phyloP scores from a whole-genome alignment of 495 filamentous ascomycete genomes.

The Aspergillus haitiensis region DNA sequence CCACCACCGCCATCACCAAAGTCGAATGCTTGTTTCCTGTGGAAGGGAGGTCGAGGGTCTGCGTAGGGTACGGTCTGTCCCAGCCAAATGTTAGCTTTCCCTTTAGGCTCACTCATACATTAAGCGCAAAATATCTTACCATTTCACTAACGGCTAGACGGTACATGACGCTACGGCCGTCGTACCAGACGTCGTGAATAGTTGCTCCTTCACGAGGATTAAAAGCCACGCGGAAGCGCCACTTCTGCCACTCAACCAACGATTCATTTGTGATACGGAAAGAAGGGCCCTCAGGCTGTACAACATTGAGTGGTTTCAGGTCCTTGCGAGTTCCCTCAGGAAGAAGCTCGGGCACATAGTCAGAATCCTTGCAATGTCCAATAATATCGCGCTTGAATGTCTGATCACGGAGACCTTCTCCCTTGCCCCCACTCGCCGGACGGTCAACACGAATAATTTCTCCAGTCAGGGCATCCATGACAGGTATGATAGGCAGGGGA shows the following conservation, averaged over 20 bases:
- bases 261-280: slow-evolving; percentile 59
- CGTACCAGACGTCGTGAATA: slow-evolving; percentile 70
- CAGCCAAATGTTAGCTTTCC: slow-evolving; percentile 1
- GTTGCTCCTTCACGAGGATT: slow-evolving; percentile 70
- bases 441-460: slow-evolving; percentile 60
- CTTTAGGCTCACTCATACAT: not conserved
- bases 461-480: slow-evolving; percentile 66
- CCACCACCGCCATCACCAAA: slow-evolving; percentile 71
- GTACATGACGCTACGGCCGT: slow-evolving; percentile 71
- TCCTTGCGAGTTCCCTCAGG: slow-evolving; percentile 58
- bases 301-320: slow-evolving; percentile 74
- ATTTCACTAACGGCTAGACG: slow-evolving; percentile 73
- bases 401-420: slow-evolving; percentile 39
- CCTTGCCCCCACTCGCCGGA: slow-evolving; percentile 50
- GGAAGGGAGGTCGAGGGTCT: slow-evolving; percentile 67
- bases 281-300: slow-evolving; percentile 77
- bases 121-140: slow-evolving; percentile 30
- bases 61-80: slow-evolving; percentile 60
- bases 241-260: slow-evolving; percentile 66
- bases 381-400: slow-evolving; percentile 53
- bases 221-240: slow-evolving; percentile 67
- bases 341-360: slow-evolving; percentile 71
- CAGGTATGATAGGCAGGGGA: slow-evolving; percentile 74
- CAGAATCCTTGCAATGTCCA: slow-evolving; percentile 49
- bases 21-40: slow-evolving; percentile 72